These are phyloP conservation scores for Mycosarcoma maydis DNA, from an alignment of 1,284 basidiomycete species.

Conservation along the genomic window DNA sequence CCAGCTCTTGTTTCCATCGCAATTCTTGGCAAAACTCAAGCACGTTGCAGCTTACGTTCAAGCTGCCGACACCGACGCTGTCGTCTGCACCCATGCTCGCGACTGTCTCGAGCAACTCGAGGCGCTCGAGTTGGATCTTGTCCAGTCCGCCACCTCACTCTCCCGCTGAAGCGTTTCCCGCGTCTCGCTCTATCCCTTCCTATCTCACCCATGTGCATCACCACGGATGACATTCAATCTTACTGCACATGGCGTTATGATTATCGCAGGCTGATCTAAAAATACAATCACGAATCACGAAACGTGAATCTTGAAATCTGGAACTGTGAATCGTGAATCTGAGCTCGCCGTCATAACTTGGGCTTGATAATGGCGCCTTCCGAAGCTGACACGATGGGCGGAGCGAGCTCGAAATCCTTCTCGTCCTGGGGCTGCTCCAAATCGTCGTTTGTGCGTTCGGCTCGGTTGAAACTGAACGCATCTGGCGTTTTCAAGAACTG, in stretches of 20 bases:
- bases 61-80: constrained; percentile 37
- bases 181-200: too few relatives aligned
- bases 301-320: too few relatives aligned
- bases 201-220: too few relatives aligned
- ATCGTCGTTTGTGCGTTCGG: constrained; percentile 22
- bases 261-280: too few relatives aligned
- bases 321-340: too few relatives aligned
- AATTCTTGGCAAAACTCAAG: constrained; percentile 16
- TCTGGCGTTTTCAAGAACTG: constrained; percentile 40
- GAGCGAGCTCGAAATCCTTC: constrained; percentile 25
- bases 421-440: constrained; percentile 46
- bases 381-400: constrained; percentile 3
- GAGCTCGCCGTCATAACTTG: constrained; percentile 21
- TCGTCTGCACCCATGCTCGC: constrained; percentile 53
- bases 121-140: constrained; percentile 18
- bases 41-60: constrained; percentile 18
- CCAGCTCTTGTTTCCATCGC: constrained; percentile 32
- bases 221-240: too few relatives aligned
- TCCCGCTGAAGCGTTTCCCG: constrained; percentile 5
- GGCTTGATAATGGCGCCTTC: constrained; percentile 9
- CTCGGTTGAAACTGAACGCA: constrained; percentile 20
- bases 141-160: constrained; percentile 4
- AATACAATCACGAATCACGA: too few relatives aligned
- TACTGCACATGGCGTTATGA: too few relatives aligned
- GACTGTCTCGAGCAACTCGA: constrained; percentile 41